Base-by-base conservation (phyloP, 2,329 filamentous ascomycete genomes). In the Penicillium palitans region DNA sequence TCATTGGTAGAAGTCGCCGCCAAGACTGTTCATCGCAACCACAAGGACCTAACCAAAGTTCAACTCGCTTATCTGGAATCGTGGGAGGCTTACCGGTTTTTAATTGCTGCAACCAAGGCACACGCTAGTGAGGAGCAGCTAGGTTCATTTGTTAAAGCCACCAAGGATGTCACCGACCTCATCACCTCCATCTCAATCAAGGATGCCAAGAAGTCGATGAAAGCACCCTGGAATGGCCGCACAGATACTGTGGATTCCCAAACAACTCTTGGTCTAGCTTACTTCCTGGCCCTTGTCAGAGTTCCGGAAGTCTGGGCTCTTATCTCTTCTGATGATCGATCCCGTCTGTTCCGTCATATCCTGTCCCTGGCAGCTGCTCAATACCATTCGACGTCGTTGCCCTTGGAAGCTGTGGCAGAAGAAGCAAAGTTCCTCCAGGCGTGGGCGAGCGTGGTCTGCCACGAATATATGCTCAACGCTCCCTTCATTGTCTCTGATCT, bases 381-480 rank as follows among this genome's bases (percentile, higher is more conserved):
- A 49, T 72, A 69, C 35, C 60, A 59, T 19, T 58, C 61, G 13
- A 63, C 67, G 0, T 62, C 68, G 0, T 63, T 67, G 7, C 60
- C 62, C 25, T 50, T 75, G 19, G 71, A 74, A 39, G 67, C 60
- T 15, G 54, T 63, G 12, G 56, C 69, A 1, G 61, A 67, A 24
- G 62, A 69, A 50, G 65, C 70, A 24, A 68, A 67, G 35, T 72
- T 77, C 49, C 62, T 73, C 27, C 72, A 77, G 49, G 67, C 74
- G 19, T 78, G 76, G 76, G 64, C 68, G 31, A 69, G 68, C 41
- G 64, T 78, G 33, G 68, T 72, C 7, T 78, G 74, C 24, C 70
- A 76, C 47, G 75, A 77, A 44, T 78, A 76, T 56, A 66, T 77
- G 24, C 68, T 76, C 24, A 70, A 69, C 35, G 65, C 68, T 8